Evolutionary conservation across 2,329 filamentous ascomycete species (phyloP).

Genomic region (Sclerotinia trifoliorum): DNA sequence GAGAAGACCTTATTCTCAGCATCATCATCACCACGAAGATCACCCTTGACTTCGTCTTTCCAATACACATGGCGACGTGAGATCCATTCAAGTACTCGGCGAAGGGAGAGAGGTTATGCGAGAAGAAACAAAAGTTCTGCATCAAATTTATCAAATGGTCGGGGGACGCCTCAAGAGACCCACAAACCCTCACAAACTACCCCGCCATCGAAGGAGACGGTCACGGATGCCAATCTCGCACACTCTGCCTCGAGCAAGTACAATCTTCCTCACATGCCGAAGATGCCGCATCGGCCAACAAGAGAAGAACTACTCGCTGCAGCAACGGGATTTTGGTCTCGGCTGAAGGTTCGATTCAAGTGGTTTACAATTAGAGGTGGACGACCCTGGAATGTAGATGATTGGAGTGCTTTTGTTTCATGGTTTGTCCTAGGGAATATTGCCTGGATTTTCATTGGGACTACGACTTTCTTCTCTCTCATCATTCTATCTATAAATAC

Average conservation of each 20-base stretch:
- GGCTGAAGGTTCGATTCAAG: conserved; percentile 89
- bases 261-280: conserved; percentile 57
- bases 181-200: conserved; percentile 26
- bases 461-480: conserved; percentile 94
- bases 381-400: conserved; percentile 91
- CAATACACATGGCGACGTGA: conserved; percentile 36
- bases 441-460: conserved; percentile 93
- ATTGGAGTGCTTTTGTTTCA: conserved; percentile 92
- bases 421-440: conserved; percentile 94
- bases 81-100: conserved; percentile 36
- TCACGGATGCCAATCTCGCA: neutral
- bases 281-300: conserved; percentile 81
- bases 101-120: conserved; percentile 30
- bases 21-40: conserved; percentile 21
- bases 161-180: conserved; percentile 30
- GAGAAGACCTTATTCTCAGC: conserved; percentile 34
- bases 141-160: conserved; percentile 32
- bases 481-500: conserved; percentile 91
- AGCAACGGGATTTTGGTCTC: conserved; percentile 88
- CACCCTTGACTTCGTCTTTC: conserved; percentile 25
- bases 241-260: conserved; percentile 49
- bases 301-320: conserved; percentile 92
- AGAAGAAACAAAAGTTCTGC: conserved; percentile 39
- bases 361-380: conserved; percentile 96
- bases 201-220: conserved; percentile 26